Percentiles rank a stretch among this genome's conserved stretches.
Conservation (phyloP, 2,329 filamentous ascomycete species). For the Dothistroma septosporum region DNA sequence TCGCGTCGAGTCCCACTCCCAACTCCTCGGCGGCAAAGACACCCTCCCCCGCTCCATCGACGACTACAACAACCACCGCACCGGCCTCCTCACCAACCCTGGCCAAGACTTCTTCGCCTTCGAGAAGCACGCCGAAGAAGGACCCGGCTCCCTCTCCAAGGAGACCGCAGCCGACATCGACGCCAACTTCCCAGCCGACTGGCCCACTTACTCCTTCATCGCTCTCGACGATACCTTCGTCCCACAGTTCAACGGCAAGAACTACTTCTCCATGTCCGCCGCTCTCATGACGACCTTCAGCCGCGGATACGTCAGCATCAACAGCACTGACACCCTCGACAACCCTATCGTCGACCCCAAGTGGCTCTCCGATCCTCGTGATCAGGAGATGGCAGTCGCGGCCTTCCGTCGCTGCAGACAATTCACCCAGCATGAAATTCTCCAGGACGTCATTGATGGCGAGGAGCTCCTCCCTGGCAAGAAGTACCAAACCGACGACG, state of each 20-base stretch:
- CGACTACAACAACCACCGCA: constrained; percentile 8
- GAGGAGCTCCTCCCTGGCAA: constrained; percentile 20
- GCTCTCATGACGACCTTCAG: constrained; percentile 33
- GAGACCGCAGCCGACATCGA: constrained; percentile 4
- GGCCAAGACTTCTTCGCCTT: constrained; percentile 13
- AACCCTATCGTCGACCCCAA: constrained; percentile 25
- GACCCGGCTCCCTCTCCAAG: constrained; percentile 9
- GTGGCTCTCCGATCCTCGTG: constrained; percentile 34
- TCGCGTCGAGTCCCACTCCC: not conserved
- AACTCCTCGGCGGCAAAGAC: not conserved
- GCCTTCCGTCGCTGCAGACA: constrained; percentile 34
- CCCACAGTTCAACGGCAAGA: not conserved
- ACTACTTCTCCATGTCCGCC: not conserved
- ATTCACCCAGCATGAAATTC: constrained; percentile 24
- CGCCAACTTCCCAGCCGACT: constrained; percentile 14
- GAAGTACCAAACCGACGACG: constrained; percentile 13
- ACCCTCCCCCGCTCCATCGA: constrained; percentile 2
- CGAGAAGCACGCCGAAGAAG: constrained; percentile 9
- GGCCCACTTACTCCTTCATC: constrained; percentile 16
- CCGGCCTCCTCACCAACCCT: constrained; percentile 10
- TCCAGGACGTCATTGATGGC: constrained; percentile 23
- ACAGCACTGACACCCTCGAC: constrained; percentile 8
- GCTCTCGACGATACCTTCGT: constrained; percentile 6
- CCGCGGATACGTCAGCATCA: constrained; percentile 16
- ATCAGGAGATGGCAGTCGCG: constrained; percentile 34